phyloP scores from a whole-genome alignment of 1,284 basidiomycete genomes.

The Tylopilus sp. region DNA sequence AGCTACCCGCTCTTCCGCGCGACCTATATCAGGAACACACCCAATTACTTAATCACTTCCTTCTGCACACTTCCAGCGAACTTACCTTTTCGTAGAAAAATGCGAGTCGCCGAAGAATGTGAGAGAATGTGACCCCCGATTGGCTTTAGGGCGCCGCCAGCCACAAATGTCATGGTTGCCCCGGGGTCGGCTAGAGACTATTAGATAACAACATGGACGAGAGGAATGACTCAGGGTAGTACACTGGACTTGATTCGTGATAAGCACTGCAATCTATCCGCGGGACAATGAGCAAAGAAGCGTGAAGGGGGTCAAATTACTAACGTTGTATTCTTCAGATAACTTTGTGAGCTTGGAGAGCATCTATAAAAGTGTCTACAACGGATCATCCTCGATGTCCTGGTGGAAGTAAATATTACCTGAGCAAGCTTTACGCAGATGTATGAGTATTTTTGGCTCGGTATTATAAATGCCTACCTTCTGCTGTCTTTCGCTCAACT shows the following conservation, averaged over 20 bases:
- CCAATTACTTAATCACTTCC: background rate
- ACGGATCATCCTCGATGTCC: conserved; percentile 2
- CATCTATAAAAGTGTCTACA: conserved; percentile 50
- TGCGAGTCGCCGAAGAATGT: conserved; percentile 80
- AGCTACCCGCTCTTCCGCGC: conserved; percentile 93
- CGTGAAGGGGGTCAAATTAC: conserved; percentile 2
- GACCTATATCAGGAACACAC: conserved; percentile 47
- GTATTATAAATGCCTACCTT: conserved; percentile 47
- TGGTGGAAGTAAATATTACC: conserved; percentile 33
- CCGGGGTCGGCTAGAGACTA: conserved; percentile 75
- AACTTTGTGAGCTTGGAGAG: conserved; percentile 86
- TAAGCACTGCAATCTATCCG: conserved; percentile 72
- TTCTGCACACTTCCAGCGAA: conserved; percentile 5
- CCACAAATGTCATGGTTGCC: conserved; percentile 91
- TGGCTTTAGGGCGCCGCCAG: conserved; percentile 81
- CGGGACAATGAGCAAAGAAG: conserved; percentile 22
- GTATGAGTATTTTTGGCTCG: background rate
- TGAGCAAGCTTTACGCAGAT: conserved; percentile 49
- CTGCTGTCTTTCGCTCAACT: conserved; percentile 89
- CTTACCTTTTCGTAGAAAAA: conserved; percentile 86
- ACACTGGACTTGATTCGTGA: conserved; percentile 94
- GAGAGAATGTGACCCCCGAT: conserved; percentile 86
- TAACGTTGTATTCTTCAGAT: conserved; percentile 85
- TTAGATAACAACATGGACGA: conserved; percentile 5
- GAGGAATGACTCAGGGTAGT: conserved; percentile 4